Base-by-base conservation (phyloP, 257 asterid genomes). In the Solanum corneliomulleri region DNA sequence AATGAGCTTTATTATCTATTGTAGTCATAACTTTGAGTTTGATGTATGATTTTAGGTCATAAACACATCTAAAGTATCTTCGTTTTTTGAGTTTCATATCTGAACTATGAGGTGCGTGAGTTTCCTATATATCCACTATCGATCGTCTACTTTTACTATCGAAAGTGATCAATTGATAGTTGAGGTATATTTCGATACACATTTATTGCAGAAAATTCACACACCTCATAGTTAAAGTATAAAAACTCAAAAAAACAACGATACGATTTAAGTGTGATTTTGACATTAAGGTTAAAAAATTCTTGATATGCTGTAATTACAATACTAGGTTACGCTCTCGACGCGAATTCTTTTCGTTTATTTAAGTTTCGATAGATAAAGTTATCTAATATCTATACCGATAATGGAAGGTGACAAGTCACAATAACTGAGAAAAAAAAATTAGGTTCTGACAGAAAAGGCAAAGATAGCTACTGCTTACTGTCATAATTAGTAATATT, bases 71-170 rank as follows among this genome's bases (percentile, higher is more conserved):
- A 11, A n/a, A n/a, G 33, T n/a, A n/a, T 25, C 14, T 11, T 64
- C 0, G 0, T n/a, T 64, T 64, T 64, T 64, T 64, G 33, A 64
- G 33, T 64, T 64, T 64, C 8, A 11, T 62, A n/a, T 7, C 15
- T 62, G 31, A 62, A 62, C 16, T 7, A 56, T 20, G 25, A 58
- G 66, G 66, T 58, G 66, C 12, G 66, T 58, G 66, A 62, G 33
- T 62, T n/a, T 62, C 1, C 0, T 62, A 23, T 16, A 8, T 1
- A 0, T 62, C 4, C 1, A n/a, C 4, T n/a, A 11, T 62, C 15
- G 0, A 6, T 64, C 5, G 16, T 64, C 29, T 18, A n/a, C 8
- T n/a, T 64, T 64, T 64, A 1, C 0, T 58, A 62, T 2, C 4
- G 2, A 5, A 25, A n/a, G 33, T 64, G 33, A 64, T 0, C 9